Base-by-base conservation (phyloP, 176 grass and related monocot species). In the Cenchrus fungigraminus region DNA sequence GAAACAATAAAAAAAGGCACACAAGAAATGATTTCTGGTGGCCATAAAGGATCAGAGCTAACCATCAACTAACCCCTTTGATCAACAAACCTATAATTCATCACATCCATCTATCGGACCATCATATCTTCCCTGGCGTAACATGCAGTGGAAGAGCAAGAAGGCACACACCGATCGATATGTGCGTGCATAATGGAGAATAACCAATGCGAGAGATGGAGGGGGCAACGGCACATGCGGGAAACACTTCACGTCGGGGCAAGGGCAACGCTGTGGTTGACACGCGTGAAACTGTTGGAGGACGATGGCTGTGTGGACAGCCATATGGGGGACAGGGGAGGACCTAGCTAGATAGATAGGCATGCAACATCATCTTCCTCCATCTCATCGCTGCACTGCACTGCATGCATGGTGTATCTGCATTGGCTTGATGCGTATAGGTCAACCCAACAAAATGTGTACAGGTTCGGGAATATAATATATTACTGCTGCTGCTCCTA, bases 181-280 rank as follows among this genome's bases (percentile, higher is more conserved):
- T 49, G 40, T 60, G 52, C 76, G 42, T 42, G 60, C 51, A 57
- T 50, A 22, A 83, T 83, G 50, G 74, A 57, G 79, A 42, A 66
- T 11, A 58, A 50, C 32, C 49, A 62, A 69, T 19, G 40, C 44
- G 8, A 6, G 49, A 51, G 37, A 40, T 40, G 0, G 6, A 6
- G 5, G 63, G 85, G 70, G 28, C 81, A 85, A 91, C 44, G 71
- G 37, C 89, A 91, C 89, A 84, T 87, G 85, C 71, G 68, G 1
- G n/a, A 28, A 53, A 71, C 69, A 71, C 81, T 79, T 80, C 6
- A 47, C 53, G 29, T 12, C 74, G 87, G 77, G 77, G 60, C 84
- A 79, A 42, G 37, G 70, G 20, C 70, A 68, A 56, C 46, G 76
- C 53, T 71, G 81, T 78, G 59, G 68, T 40, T 83, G 80, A 31